Percentiles rank a stretch among this genome's conserved stretches.
Conservation (phyloP, 2,329 filamentous ascomycete genomes). For the Talaromyces atroroseus region DNA sequence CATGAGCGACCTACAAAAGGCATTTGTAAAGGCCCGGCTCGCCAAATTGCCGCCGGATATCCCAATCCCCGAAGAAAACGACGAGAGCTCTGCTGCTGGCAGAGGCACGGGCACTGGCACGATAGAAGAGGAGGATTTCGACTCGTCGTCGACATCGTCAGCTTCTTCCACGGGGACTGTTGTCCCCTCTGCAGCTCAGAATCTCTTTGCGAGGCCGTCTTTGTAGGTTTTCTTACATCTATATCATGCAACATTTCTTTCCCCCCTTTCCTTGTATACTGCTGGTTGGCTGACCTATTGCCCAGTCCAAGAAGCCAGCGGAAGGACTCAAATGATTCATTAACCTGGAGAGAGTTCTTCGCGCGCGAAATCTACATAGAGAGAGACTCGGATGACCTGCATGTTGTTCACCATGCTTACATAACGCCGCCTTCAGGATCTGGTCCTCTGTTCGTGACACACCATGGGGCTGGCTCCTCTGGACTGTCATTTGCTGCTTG, state of each 20-base stretch:
- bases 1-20: slow-evolving; percentile 78
- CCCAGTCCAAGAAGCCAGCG: slow-evolving; percentile 8
- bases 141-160: slow-evolving; percentile 71
- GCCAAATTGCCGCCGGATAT: slow-evolving; percentile 55
- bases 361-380: slow-evolving; percentile 74
- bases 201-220: slow-evolving; percentile 65
- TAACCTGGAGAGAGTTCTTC: slow-evolving; percentile 87
- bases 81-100: slow-evolving; percentile 25
- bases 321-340: slow-evolving; percentile 56
- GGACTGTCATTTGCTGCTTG: slow-evolving; percentile 86
- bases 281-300: no score
- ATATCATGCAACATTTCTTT: no score
- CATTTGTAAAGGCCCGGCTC: slow-evolving; percentile 72
- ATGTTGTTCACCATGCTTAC: slow-evolving; percentile 75
- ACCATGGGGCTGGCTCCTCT: slow-evolving; percentile 91
- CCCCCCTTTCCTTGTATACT: no score
- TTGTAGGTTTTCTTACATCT: slow-evolving; percentile 46
- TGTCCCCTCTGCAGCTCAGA: slow-evolving; percentile 68
- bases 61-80: slow-evolving; percentile 38
- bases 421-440: slow-evolving; percentile 68
- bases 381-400: slow-evolving; percentile 29
- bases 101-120: slow-evolving; percentile 43
- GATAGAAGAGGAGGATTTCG: slow-evolving; percentile 38
- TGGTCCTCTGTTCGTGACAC: slow-evolving; percentile 82
- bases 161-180: slow-evolving; percentile 90